Evolutionary conservation across 371 early-diverging fungal species (phyloP), one percentile per base, ranked within the genome.

Genomic region (Mortierella sp.): DNA sequence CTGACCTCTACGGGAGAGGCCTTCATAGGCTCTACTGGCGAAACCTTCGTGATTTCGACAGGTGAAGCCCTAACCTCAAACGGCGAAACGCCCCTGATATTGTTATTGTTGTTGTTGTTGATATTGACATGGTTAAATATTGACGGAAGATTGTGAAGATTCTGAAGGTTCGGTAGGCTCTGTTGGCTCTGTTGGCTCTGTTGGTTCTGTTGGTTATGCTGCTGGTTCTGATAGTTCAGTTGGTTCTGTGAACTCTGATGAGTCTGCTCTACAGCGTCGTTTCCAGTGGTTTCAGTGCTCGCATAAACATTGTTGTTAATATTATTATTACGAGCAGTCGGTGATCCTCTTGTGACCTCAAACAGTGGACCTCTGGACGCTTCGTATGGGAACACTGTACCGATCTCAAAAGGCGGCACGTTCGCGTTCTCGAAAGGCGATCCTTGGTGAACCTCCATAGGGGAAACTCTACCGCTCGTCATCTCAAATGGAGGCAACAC

Each of bases 341-440:
- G 43, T n/a, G 43, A 54, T 7, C 46, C 64, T 15, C 50, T 26
- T 6, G 17, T 32, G 14, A 51, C 50, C 28, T 68, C 68, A 60
- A 60, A 67, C 48, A 67, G 55, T 7, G 56, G 56, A 14, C 47
- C 67, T n/a, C 46, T 58, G 23, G 60, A 60, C 9, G 41, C 32
- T 7, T 68, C 69, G 44, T 56, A 56, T 17, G 61, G 57, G 1
- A 57, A 51, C 6, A 62, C 57, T n/a, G 56, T 56, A 30, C 58
- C 58, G 27, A 46, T 7, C 24, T 70, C 70, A n/a, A 56, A 57
- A 5, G 63, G 53, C 12, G 48, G 21, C 6, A 42, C 21, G 21
- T 57, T 67, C 32, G 26, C 14, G 51, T 56, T 34, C 14, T 58
- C 58, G 19, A 58, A 48, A 2, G 58, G 48, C 24, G 58, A 52